Conservation (phyloP, 495 filamentous ascomycete genomes). For the Sporormia fimetaria region DNA sequence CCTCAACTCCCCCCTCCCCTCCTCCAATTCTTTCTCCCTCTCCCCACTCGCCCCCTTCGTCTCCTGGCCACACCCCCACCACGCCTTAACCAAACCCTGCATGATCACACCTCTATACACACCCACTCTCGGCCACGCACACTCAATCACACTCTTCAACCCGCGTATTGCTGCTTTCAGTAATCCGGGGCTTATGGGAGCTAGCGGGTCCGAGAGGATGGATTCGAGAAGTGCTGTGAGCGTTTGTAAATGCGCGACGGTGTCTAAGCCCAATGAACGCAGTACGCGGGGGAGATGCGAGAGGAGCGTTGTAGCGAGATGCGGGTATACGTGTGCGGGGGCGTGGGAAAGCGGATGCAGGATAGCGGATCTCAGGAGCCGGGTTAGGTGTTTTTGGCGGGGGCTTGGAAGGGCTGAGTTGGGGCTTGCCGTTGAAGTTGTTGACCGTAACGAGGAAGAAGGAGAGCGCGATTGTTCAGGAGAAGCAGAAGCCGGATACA, state of each 20-base stretch:
- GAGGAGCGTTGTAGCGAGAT: conserved; percentile 43
- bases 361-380: conserved; percentile 32
- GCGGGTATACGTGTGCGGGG: conserved; percentile 31
- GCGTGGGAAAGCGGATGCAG: conserved; percentile 32
- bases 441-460: no score
- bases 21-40: conserved; percentile 16
- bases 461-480: neutral
- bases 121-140: conserved; percentile 61
- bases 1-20: conserved; percentile 40
- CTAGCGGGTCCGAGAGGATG: conserved; percentile 61
- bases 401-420: conserved; percentile 24
- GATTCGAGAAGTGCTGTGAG: conserved; percentile 55
- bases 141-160: conserved; percentile 49
- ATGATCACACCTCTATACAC: conserved; percentile 58
- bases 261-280: conserved; percentile 51
- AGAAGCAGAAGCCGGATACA: conserved; percentile 22
- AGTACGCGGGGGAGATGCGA: conserved; percentile 43
- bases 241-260: conserved; percentile 65
- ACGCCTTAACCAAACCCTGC: conserved; percentile 53
- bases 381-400: conserved; percentile 26
- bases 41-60: neutral
- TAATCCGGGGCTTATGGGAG: conserved; percentile 43
- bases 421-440: neutral
- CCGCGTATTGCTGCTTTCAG: conserved; percentile 43
- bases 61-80: conserved; percentile 32